A percentile compares a stretch with the other conserved stretches of the same genome.
Conservation (phyloP, 2,329 filamentous ascomycete genomes). For the Calonectria leucothoes region DNA sequence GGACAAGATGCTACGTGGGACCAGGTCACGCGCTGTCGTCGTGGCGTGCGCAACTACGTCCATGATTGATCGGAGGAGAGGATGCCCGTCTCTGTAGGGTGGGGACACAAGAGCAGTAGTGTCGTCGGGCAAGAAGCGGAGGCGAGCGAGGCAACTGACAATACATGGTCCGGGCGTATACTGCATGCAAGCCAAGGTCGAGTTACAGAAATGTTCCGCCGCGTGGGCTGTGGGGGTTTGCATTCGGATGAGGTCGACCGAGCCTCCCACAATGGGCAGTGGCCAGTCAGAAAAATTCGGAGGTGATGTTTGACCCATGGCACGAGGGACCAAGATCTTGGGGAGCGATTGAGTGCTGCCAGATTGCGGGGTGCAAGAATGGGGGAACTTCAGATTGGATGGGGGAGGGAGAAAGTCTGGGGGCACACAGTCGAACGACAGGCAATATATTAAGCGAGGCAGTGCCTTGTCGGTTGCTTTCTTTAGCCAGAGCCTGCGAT, state of each 20-base stretch:
- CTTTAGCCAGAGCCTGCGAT: background rate
- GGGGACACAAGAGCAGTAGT: background rate
- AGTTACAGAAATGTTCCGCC: background rate
- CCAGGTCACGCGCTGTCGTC: background rate
- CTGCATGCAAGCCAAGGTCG: background rate
- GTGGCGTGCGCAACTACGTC: background rate
- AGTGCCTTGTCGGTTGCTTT: background rate
- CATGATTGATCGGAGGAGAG: background rate
- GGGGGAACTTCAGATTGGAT: constrained; percentile 8
- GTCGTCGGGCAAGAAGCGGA: background rate
- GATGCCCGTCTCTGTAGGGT: background rate
- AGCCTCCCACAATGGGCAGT: background rate
- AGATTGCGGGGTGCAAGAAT: constrained; percentile 23
- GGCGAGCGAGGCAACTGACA: background rate
- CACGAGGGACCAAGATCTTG: constrained; percentile 2
- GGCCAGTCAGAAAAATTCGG: background rate
- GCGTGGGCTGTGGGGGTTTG: constrained; percentile 10
- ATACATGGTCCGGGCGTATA: background rate
- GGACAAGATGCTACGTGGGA: background rate
- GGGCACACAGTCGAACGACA: background rate
- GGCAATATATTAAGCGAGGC: constrained; percentile 11
- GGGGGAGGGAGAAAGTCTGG: constrained; percentile 20
- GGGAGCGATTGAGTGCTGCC: constrained; percentile 7
- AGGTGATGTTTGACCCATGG: background rate
- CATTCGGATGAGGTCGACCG: constrained; percentile 16